Base-by-base conservation (phyloP, 2,329 filamentous ascomycete genomes). In the Sporothrix brunneoviolacea region DNA sequence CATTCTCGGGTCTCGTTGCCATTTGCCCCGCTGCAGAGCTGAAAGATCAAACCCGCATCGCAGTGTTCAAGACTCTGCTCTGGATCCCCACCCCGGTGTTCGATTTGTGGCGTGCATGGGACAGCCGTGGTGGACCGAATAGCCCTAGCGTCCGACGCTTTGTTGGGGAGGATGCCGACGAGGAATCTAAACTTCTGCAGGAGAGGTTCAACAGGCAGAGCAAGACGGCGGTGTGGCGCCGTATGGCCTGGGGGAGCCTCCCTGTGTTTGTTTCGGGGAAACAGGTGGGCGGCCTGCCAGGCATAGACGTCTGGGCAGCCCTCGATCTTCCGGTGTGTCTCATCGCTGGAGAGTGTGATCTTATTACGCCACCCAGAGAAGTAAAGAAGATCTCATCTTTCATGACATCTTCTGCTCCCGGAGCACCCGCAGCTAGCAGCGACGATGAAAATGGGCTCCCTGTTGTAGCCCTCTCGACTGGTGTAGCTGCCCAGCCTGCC, bases 61-160 rank as follows among this genome's bases (percentile, higher is more conserved):
- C 70, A 7, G 65, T 66, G 5, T 72, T 82, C 43, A 75, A 75
- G 50, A 76, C 71, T 44, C 65, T 89, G 3, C 73, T 91, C 3
- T 80, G 76, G 62, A 71, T 94, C 18, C 91, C 91, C 0, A 77
- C 74, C 5, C 75, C 77, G 52, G 54, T 94, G 0, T 93, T 97
- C 61, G 75, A 93, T 55, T 61, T 91, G 2, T 86, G 87, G 74
- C 78, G 91, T 44, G 69, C 72, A 39, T 89, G 84, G 79, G 91
- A 97, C 64, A 77, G 84, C 42, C 76, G 85, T 52, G 91, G 91
- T 32, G 91, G 91, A 1, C 68, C 79, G 0, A 70, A 89, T 38
- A 96, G 91, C 62, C 70, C 76, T 2, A 95, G 89, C 58, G 88
- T 97, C 7, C 71, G 70, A 42, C 81, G 91, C 15, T 91, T 95